Evolutionary conservation across 768 basidiomycete genomes (phyloP), one percentile per base, ranked within the genome.

Genomic region (Pisolithus albus): DNA sequence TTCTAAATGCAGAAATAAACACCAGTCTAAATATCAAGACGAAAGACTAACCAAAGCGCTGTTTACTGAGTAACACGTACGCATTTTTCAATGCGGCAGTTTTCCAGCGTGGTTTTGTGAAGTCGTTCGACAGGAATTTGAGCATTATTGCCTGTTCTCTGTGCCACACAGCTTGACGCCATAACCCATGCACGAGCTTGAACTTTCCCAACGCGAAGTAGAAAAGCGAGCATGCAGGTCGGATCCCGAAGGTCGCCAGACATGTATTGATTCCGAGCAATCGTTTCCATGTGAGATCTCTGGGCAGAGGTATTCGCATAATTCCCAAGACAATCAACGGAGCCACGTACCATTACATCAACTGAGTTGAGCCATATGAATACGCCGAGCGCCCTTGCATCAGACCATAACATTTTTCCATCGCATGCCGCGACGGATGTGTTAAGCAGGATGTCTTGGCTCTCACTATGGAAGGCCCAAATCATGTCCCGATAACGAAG

Each of bases 31-130:
- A 18, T 7, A 41, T 28, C 28, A n/a, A 16, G 21, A 28, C 24
- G 15, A 42, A 18, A 16, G 24, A 70, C 86, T 40, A 46, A 94
- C 95, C 92, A 62, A 89, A 97, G 26, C 96, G 81, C 52, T 86
- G 89, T 72, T 95, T 98, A 61, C 88, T 77, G 52, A 99, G 66
- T 40, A 99, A 70, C 0, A 92, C 90, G 68, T 85, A 99, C 7
- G 96, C 96, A 65, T 99, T 99, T 74, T 99, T 99, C 52, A 90
- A 70, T 2, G 96, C 96, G 0, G 93, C 94, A 8, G 89, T 92
- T 53, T 82, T 82, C 94, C 94, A 97, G 23, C 91, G 79, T 0
- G 83, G 72, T 51, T 85, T 73, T 2, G 77, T 75, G 57, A 99
- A 99, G 66, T 99, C 86, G 61, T 99, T 96, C 32, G 80, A 74